Evolutionary conservation across 345 rosid species (phyloP), one percentile per base, ranked within the genome.

Genomic region (Eucalyptus brandiana): DNA sequence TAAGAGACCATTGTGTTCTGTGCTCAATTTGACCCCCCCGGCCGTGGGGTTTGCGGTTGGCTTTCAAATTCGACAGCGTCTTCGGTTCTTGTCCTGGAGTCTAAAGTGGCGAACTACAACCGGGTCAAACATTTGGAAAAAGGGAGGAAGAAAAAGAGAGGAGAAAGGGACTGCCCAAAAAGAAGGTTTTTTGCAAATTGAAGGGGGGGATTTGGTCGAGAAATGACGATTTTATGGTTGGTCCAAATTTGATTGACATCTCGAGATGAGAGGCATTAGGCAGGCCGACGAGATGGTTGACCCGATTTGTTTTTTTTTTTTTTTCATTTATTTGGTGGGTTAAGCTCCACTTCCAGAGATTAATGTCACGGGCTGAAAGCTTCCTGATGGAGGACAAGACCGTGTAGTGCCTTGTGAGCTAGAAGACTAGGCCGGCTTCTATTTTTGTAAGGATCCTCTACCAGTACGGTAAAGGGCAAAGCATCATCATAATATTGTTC

Each of bases 401-500:
- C 30, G 1, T 0, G 47, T 6, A 23, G 83, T 6, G 83, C 26
- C 83, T 21, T 4, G 23, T 21, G 47, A 40, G 30, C 15, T 12
- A 7, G 15, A 76, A 76, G 47, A 76, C 11, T n/a, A 65, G 34
- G 37, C 9, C 19, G 32, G 13, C 3, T 76, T 76, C 58, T 53
- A 8, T 53, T 53, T 53, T 53, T 21, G 58, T 53, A 21, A 10
- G 9, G 85, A 40, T 76, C 2, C 5, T 21, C 42, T 11, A 0
- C 8, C 2, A 11, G 16, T 44, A 11, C 16, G 2, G 16, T 21
- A 3, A 0, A 11, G 12, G 6, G 16, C 23, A 37, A 3, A 7
- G 9, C 16, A 21, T 40, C 47, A 6, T 21, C 16, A 21, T 53
- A 7, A 2, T 69, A 5, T 3, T 17, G 19, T 69, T 69, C 4